Evolutionary conservation across 441 rosid genomes (phyloP).

Genomic region (Eutrema salsugineum): DNA sequence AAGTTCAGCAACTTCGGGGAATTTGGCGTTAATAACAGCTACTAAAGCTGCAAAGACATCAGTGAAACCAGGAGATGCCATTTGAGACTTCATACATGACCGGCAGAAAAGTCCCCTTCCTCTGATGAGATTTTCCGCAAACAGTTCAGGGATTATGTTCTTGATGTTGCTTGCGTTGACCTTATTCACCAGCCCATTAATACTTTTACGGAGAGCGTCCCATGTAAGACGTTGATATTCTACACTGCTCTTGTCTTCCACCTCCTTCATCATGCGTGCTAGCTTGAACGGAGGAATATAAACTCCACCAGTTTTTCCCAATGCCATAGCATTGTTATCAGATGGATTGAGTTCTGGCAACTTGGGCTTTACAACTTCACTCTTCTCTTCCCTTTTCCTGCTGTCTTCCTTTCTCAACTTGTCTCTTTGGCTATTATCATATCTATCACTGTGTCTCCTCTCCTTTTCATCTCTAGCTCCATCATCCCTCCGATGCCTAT

Average conservation of each 20-base stretch:
- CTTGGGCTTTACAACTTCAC: conserved; percentile 37
- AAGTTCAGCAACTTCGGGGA: conserved; percentile 88
- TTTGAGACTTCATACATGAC: conserved; percentile 91
- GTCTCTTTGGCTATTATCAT: conserved; percentile 33
- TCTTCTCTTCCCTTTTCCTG: conserved; percentile 36
- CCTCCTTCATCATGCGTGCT: conserved; percentile 88
- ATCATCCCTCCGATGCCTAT: conserved; percentile 32
- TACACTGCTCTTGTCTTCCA: conserved; percentile 71
- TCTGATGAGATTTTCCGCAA: conserved; percentile 81
- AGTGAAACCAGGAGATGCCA: conserved; percentile 91
- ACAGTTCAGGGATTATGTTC: conserved; percentile 84
- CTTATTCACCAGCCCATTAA: conserved; percentile 86
- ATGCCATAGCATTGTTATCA: conserved; percentile 29
- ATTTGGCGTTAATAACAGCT: conserved; percentile 83
- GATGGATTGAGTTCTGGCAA: conserved; percentile 40
- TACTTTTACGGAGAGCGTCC: conserved; percentile 95
- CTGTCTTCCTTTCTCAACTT: conserved; percentile 31
- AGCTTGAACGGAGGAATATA: conserved; percentile 89
- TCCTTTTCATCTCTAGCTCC: conserved; percentile 30
- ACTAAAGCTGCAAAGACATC: conserved; percentile 87
- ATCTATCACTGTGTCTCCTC: conserved; percentile 26
- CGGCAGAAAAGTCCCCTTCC: conserved; percentile 95
- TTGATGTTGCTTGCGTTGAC: conserved; percentile 85
- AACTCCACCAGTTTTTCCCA: conserved; percentile 81
- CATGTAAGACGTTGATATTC: conserved; percentile 92